Percentiles rank a stretch among this genome's conserved stretches.
Conservation (phyloP, 1,284 basidiomycete species). For the Moesziomyces antarcticus region DNA sequence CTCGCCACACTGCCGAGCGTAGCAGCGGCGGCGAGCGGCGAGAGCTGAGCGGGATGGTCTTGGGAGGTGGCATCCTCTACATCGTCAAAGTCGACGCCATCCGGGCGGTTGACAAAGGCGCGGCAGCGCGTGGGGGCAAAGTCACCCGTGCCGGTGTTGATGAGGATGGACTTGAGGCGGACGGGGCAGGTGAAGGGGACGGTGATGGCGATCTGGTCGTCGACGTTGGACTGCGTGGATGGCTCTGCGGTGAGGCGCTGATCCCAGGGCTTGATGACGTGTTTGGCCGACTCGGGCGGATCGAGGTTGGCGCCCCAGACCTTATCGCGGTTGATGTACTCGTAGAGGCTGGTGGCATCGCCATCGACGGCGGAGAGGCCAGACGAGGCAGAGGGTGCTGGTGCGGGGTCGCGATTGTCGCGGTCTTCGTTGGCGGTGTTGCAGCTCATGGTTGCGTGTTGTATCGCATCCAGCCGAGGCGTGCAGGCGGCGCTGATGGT, state of each 20-base stretch:
- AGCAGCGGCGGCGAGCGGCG: constrained; percentile 21
- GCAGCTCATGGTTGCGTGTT: constrained; percentile 37
- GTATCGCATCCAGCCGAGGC: not conserved
- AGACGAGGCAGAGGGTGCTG: constrained; percentile 8
- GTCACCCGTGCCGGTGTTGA: constrained; percentile 61
- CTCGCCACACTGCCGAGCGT: constrained; percentile 49
- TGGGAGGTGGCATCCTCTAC: constrained; percentile 34
- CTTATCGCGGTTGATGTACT: constrained; percentile 58
- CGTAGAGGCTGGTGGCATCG: constrained; percentile 56
- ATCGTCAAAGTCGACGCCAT: constrained; percentile 65
- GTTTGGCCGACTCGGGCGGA: constrained; percentile 58
- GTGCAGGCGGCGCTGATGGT: constrained; percentile 1
- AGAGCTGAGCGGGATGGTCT: constrained; percentile 19
- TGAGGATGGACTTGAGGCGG: constrained; percentile 60
- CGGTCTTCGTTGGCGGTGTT: constrained; percentile 31
- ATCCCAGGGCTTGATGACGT: constrained; percentile 65
- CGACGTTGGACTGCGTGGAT: constrained; percentile 63
- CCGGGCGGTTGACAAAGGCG: constrained; percentile 61
- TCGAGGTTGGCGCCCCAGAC: constrained; percentile 63
- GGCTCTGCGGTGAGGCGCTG: constrained; percentile 42
- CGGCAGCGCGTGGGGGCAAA: constrained; percentile 60
- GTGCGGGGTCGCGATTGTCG: constrained; percentile 26
- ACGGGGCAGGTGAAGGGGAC: constrained; percentile 64
- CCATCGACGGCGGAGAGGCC: constrained; percentile 39
- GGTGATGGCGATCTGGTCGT: constrained; percentile 65